These are phyloP conservation scores for Coemansia furcata DNA, from an alignment of 192 early-diverging fungal genomes.

Conservation along the genomic window DNA sequence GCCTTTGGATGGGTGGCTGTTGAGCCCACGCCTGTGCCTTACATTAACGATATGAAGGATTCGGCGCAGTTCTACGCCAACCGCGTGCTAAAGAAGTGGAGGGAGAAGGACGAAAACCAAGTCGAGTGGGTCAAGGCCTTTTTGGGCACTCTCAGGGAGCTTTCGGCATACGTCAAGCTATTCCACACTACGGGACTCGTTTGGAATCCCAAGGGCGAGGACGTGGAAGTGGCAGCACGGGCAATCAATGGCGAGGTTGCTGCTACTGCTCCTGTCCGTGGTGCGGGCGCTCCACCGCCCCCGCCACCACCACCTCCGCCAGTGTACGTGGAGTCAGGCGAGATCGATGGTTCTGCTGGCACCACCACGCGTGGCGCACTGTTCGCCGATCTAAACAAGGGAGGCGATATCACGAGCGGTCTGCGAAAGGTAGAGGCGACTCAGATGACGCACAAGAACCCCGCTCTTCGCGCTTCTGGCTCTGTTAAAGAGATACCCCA, in stretches of 20 bases:
- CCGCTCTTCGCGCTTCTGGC: conserved; percentile 66
- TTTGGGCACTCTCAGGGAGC: conserved; percentile 64
- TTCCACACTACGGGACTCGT: conserved; percentile 82
- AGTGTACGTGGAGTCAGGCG: background rate
- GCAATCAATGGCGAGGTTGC: conserved; percentile 35
- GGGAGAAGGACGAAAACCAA: conserved; percentile 83
- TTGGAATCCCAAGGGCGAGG: conserved; percentile 87
- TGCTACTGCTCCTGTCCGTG: conserved; percentile 39
- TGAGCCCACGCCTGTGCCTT: conserved; percentile 84
- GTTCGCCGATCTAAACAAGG: conserved; percentile 86
- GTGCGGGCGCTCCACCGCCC: conserved; percentile 39
- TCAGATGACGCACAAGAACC: conserved; percentile 99
- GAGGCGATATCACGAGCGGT: conserved; percentile 67
- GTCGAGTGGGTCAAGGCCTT: conserved; percentile 84
- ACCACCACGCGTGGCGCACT: conserved; percentile 55
- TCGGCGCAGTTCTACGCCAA: conserved; percentile 90
- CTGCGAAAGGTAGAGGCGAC: conserved; percentile 91
- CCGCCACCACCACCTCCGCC: conserved; percentile 65
- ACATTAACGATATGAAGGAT: conserved; percentile 85
- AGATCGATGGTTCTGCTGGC: conserved; percentile 1
- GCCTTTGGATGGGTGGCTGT: conserved; percentile 92
- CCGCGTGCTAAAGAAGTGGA: conserved; percentile 84
- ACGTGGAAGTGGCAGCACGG: conserved; percentile 18
- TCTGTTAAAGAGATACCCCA: conserved; percentile 49
- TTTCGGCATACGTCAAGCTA: conserved; percentile 87